These are phyloP conservation scores for Salvia hispanica DNA, from an alignment of 257 asterid species.

Conservation along the genomic window DNA sequence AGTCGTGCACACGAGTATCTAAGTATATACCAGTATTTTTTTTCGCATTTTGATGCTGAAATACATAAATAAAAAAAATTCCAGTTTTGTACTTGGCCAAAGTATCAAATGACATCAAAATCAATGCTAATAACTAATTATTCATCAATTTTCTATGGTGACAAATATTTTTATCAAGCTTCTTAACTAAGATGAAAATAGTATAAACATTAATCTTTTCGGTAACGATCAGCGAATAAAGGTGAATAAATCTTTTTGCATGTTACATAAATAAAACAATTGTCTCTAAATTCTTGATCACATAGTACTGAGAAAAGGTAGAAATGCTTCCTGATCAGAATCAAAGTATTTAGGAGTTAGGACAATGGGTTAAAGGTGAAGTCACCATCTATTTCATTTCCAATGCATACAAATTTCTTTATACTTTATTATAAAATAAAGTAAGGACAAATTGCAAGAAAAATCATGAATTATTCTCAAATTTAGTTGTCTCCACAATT, in stretches of 20 bases:
- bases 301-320: constrained; percentile 1
- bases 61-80: neutral
- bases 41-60: constrained; percentile 17
- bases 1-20: neutral
- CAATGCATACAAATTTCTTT: too few species aligned
- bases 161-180: too few species aligned
- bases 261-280: neutral
- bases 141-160: neutral
- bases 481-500: too few species aligned
- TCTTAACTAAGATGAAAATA: too few species aligned
- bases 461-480: too few species aligned
- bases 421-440: too few species aligned
- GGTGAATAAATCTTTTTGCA: neutral
- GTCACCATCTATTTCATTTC: constrained; percentile 1
- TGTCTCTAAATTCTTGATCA: neutral
- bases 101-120: constrained; percentile 12
- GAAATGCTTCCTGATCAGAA: constrained; percentile 12
- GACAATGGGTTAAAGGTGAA: constrained; percentile 2
- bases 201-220: neutral
- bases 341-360: neutral
- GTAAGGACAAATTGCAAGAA: too few species aligned
- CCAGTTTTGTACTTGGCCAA: constrained; percentile 9
- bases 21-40: constrained; percentile 15
- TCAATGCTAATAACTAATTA: neutral
- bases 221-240: neutral